phyloP scores from a whole-genome alignment of 495 filamentous ascomycete genomes.

The Halenospora varia region DNA sequence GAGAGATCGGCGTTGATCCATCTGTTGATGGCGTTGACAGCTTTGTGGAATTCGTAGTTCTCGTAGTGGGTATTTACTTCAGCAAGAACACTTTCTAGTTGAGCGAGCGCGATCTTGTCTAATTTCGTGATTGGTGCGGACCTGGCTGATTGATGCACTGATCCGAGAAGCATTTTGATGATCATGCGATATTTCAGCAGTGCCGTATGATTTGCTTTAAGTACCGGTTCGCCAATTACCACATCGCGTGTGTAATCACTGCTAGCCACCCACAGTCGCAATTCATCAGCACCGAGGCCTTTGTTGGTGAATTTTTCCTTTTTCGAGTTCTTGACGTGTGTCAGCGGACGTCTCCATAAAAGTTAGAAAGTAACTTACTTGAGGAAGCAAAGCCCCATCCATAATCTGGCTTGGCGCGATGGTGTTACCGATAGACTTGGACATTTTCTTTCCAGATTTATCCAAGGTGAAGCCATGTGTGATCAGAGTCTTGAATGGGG shows the following conservation, averaged over 20 bases:
- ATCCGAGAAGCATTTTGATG: slow-evolving; percentile 83
- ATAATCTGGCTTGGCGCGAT: slow-evolving; percentile 80
- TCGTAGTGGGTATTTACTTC: slow-evolving; percentile 58
- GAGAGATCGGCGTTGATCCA: slow-evolving; percentile 83
- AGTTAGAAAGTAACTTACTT: too few species aligned
- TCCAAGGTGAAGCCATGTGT: slow-evolving; percentile 96
- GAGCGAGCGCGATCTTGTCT: slow-evolving; percentile 73
- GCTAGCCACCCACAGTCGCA: slow-evolving; percentile 89
- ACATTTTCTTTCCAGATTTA: slow-evolving; percentile 90
- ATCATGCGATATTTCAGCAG: slow-evolving; percentile 84
- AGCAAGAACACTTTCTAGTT: slow-evolving; percentile 58
- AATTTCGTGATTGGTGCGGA: slow-evolving; percentile 43
- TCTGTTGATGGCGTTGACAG: slow-evolving; percentile 61
- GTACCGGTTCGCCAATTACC: slow-evolving; percentile 66
- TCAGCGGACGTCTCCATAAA: too few species aligned
- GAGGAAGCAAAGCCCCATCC: slow-evolving; percentile 65
- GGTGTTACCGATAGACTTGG: slow-evolving; percentile 92
- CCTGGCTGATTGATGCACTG: slow-evolving; percentile 57
- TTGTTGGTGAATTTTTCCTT: slow-evolving; percentile 35
- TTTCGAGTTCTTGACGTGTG: slow-evolving; percentile 45
- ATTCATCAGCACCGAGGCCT: slow-evolving; percentile 57
- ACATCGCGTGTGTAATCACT: slow-evolving; percentile 90
- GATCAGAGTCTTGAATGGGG: slow-evolving; percentile 81
- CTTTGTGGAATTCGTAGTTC: slow-evolving; percentile 80
- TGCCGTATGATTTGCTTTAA: slow-evolving; percentile 66